phyloP scores from a whole-genome alignment of 2,329 filamentous ascomycete species.

The Ascosphaera pollenicola region DNA sequence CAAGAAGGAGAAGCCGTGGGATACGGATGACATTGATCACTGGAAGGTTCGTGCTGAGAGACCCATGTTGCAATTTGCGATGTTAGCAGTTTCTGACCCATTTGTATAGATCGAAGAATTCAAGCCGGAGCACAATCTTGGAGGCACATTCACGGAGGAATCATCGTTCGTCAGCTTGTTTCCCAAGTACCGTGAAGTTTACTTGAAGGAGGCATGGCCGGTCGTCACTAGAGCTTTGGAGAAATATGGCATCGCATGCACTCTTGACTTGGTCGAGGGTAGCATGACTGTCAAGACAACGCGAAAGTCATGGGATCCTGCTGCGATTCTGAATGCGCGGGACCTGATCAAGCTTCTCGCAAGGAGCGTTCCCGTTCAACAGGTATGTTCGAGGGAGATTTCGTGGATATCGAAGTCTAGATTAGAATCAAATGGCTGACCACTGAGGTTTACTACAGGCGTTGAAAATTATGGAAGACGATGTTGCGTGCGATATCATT shows the following conservation, averaged over 20 bases:
- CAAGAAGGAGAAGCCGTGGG: conserved; percentile 81
- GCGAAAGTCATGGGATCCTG: conserved; percentile 74
- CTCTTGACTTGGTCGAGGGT: conserved; percentile 82
- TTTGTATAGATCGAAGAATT: conserved; percentile 48
- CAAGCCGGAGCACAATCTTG: conserved; percentile 62
- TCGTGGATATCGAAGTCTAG: not conserved
- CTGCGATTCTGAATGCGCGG: conserved; percentile 76
- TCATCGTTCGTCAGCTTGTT: conserved; percentile 70
- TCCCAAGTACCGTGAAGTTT: conserved; percentile 90
- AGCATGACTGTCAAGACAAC: conserved; percentile 96
- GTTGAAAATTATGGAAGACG: conserved; percentile 83
- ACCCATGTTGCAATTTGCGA: conserved; percentile 1
- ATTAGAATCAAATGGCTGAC: not conserved
- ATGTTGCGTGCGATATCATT: conserved; percentile 79
- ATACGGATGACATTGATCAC: conserved; percentile 92
- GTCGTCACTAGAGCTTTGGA: conserved; percentile 71
- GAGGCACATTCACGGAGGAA: conserved; percentile 76
- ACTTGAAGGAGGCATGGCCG: conserved; percentile 83
- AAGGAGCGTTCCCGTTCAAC: conserved; percentile 74
- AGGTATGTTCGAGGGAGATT: conserved; percentile 19
- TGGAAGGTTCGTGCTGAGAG: conserved; percentile 42
- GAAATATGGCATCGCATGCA: conserved; percentile 72
- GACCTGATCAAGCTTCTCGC: conserved; percentile 87
- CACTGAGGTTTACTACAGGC: conserved; percentile 24
- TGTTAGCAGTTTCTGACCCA: not conserved